Percentiles rank a stretch among this genome's conserved stretches.
phyloP scores from a whole-genome alignment of 164 flowering plant genomes.

The Macadamia tetraphylla region DNA sequence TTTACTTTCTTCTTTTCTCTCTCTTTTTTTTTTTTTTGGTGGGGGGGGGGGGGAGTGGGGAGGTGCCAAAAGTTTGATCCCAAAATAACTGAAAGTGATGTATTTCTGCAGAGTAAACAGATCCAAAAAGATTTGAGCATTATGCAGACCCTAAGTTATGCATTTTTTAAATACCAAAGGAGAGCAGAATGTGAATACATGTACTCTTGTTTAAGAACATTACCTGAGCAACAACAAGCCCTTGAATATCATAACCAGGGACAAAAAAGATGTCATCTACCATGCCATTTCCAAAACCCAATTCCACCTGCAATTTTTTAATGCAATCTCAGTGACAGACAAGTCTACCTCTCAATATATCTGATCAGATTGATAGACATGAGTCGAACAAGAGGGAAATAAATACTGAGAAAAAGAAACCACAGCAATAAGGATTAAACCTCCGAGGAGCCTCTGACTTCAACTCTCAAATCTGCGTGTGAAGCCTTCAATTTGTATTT shows the following conservation, averaged over 20 bases:
- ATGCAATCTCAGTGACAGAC: slow-evolving; percentile 1
- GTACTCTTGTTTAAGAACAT: neutral
- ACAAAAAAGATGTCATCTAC: slow-evolving; percentile 80
- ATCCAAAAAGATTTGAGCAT: too few species aligned
- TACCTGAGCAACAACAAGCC: slow-evolving; percentile 97
- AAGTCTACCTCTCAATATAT: neutral
- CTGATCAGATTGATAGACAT: neutral
- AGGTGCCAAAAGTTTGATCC: too few species aligned
- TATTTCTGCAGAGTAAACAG: too few species aligned
- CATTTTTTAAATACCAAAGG: neutral
- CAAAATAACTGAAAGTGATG: too few species aligned
- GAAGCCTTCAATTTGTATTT: slow-evolving; percentile 72
- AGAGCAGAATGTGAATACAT: slow-evolving; percentile 1
- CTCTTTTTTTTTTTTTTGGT: too few species aligned
- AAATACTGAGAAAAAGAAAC: neutral
- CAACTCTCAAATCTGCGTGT: slow-evolving; percentile 61
- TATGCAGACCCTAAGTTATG: too few species aligned
- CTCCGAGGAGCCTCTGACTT: slow-evolving; percentile 76
- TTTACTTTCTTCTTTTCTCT: too few species aligned
- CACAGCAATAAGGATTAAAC: slow-evolving; percentile 27
- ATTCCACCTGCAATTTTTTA: slow-evolving; percentile 55
- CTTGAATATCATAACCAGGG: slow-evolving; percentile 77
- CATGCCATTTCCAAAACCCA: slow-evolving; percentile 76
- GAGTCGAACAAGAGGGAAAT: neutral
- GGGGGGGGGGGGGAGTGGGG: too few species aligned